Evolutionary conservation across 345 rosid genomes (phyloP).

Genomic region (Erucastrum elatum): DNA sequence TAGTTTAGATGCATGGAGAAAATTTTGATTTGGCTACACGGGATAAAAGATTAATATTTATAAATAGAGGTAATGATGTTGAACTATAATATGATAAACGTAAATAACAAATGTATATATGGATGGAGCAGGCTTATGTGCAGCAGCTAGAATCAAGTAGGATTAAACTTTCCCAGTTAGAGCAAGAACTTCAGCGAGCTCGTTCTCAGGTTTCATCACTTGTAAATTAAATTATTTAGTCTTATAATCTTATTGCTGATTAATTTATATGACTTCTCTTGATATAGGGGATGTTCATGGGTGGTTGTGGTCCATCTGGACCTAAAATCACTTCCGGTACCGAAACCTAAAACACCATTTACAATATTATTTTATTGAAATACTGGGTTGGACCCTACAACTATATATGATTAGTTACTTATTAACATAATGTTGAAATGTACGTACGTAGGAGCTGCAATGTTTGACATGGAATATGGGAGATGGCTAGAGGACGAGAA

Average conservation of each 20-base stretch:
- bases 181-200: conserved; percentile 95
- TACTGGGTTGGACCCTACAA: background rate
- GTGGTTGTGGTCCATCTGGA: conserved; percentile 69
- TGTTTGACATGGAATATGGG: conserved; percentile 90
- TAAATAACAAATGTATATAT: conserved; percentile 16
- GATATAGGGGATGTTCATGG: conserved; percentile 74
- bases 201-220: conserved; percentile 70
- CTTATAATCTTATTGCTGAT: conserved; percentile 4
- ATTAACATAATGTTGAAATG: conserved; percentile 3
- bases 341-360: conserved; percentile 28
- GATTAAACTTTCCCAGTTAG: conserved; percentile 80
- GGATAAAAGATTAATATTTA: background rate
- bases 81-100: background rate
- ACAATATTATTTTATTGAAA: background rate
- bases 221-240: background rate
- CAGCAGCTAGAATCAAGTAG: conserved; percentile 95
- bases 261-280: background rate
- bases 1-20: background rate
- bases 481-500: conserved; percentile 96
- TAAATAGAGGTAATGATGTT: background rate
- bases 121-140: conserved; percentile 79
- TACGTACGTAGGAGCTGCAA: conserved; percentile 63
- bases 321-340: conserved; percentile 83
- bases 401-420: background rate
- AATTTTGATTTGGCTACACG: background rate